A percentile compares a stretch with the other conserved stretches of the same genome.
phyloP scores from a whole-genome alignment of 129 eudicot species.

The Artemisia tridentata region DNA sequence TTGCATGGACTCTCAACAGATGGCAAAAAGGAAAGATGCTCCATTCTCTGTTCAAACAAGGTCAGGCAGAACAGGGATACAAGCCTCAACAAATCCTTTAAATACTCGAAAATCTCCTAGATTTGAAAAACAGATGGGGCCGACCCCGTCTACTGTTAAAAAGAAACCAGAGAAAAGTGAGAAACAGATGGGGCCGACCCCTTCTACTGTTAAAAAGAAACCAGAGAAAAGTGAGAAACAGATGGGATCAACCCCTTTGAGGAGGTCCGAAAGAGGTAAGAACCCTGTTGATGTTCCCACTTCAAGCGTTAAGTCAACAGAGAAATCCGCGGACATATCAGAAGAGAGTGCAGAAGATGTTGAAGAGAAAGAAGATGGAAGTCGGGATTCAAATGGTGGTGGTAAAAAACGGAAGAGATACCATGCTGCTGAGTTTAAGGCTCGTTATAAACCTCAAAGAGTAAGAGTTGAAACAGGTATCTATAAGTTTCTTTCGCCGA shows the following conservation, averaged over 20 bases:
- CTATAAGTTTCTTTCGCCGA: no score
- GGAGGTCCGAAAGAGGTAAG: no score
- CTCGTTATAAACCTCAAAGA: no score
- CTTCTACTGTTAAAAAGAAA: no score
- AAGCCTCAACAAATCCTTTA: slow-evolving; percentile 28
- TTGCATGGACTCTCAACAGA: slow-evolving; percentile 15
- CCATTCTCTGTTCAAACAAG: slow-evolving; percentile 36
- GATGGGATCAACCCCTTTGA: background rate
- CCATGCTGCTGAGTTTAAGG: no score
- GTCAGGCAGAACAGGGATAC: slow-evolving; percentile 46
- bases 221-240: slow-evolving; percentile 14
- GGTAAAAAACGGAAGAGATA: no score
- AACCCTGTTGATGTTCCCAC: no score
- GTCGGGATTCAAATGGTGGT: no score
- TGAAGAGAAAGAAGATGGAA: slow-evolving; percentile 33
- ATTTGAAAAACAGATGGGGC: slow-evolving; percentile 38
- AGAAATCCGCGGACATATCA: no score
- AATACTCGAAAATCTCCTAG: slow-evolving; percentile 54
- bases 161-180: background rate
- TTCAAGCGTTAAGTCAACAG: no score
- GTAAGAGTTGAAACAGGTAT: no score
- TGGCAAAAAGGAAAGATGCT: slow-evolving; percentile 43
- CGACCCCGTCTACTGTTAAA: slow-evolving; percentile 30
- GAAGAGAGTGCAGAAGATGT: slow-evolving; percentile 15
- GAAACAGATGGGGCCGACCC: no score